phyloP scores from a whole-genome alignment of 2,329 filamentous ascomycete species.

The Cyphellophora attinorum region DNA sequence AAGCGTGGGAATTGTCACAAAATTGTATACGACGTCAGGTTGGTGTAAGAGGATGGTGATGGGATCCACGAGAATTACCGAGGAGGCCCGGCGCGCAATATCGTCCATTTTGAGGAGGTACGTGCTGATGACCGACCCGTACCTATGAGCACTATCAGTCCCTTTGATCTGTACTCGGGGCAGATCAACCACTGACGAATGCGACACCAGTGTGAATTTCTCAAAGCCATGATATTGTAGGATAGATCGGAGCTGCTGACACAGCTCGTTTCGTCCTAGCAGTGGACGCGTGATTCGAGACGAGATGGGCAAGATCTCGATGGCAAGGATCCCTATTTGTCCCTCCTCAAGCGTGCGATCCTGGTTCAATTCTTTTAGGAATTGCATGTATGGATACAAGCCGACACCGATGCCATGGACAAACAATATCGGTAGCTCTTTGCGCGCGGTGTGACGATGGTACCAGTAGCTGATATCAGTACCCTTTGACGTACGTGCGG shows the following conservation, averaged over 20 bases:
- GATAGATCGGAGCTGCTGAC: constrained; percentile 47
- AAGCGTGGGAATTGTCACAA: constrained; percentile 23
- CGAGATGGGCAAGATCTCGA: constrained; percentile 33
- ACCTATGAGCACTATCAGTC: constrained; percentile 25
- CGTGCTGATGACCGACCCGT: constrained; percentile 54
- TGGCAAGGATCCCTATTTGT: constrained; percentile 4
- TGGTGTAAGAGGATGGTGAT: constrained; percentile 60
- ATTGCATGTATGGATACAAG: constrained; percentile 51
- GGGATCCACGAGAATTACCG: constrained; percentile 47
- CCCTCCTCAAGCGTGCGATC: constrained; percentile 1
- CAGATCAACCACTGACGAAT: constrained; percentile 31
- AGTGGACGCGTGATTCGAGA: constrained; percentile 51
- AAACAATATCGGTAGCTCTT: constrained; percentile 52
- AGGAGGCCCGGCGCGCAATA: constrained; percentile 38
- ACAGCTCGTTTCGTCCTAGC: constrained; percentile 40
- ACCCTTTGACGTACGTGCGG: constrained; percentile 3
- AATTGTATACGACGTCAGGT: constrained; percentile 64
- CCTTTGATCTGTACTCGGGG: no score
- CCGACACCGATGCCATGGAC: constrained; percentile 64
- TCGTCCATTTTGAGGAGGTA: constrained; percentile 47
- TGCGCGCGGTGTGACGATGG: constrained; percentile 50
- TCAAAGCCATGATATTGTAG: constrained; percentile 49
- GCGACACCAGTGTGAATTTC: constrained; percentile 50
- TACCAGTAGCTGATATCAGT: constrained; percentile 46
- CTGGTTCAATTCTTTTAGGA: constrained; percentile 46